Percentiles rank a stretch among this genome's conserved stretches.
phyloP scores from a whole-genome alignment of 345 rosid genomes.

The Linum tenue region DNA sequence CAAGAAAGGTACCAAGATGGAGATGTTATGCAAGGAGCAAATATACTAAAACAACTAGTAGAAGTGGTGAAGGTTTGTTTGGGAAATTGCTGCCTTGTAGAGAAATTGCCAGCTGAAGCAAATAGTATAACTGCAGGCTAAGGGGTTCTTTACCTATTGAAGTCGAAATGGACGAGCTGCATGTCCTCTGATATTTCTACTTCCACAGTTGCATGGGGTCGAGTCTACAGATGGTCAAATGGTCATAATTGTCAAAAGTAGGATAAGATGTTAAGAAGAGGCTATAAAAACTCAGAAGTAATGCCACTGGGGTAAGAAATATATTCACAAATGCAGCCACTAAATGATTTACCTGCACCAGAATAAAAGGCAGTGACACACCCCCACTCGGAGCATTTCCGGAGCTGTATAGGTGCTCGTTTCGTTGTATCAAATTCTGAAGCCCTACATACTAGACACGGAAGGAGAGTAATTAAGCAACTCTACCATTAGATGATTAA shows the following conservation, averaged over 20 bases:
- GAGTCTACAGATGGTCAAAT: constrained; percentile 44
- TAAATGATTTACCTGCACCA: constrained; percentile 80
- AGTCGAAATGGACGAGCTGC: constrained; percentile 99
- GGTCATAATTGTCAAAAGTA: constrained; percentile 1
- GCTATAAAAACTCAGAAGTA: constrained; percentile 3
- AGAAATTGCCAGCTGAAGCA: not conserved
- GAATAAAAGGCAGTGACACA: constrained; percentile 90
- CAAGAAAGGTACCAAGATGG: constrained; percentile 8
- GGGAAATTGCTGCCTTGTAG: not conserved
- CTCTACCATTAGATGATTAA: not conserved
- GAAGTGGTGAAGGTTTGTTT: not conserved
- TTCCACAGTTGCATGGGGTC: constrained; percentile 98
- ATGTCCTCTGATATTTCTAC: constrained; percentile 99
- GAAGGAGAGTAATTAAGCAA: constrained; percentile 15
- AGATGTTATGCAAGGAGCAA: not conserved
- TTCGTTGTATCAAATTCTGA: constrained; percentile 73
- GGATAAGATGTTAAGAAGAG: not conserved
- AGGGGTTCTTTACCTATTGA: constrained; percentile 56
- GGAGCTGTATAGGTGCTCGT: constrained; percentile 67
- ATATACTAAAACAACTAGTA: not conserved
- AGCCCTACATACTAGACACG: constrained; percentile 63
- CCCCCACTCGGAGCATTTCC: constrained; percentile 81
- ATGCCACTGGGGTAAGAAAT: not conserved
- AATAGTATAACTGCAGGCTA: not conserved
- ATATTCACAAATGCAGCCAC: too few relatives aligned